Conservation (phyloP, 495 filamentous ascomycete species). For the Penicillium manginii region DNA sequence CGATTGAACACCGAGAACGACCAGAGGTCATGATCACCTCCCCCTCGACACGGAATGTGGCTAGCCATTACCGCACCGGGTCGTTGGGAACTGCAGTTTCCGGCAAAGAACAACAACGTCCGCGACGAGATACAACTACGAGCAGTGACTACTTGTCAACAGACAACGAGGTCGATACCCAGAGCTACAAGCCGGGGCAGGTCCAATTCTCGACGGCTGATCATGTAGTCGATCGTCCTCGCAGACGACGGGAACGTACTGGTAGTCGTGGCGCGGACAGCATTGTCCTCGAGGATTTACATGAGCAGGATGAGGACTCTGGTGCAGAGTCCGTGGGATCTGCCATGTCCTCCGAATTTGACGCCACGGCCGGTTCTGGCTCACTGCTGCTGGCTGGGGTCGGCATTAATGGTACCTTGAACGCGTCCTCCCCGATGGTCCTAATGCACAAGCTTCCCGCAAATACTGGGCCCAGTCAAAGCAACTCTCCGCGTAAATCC, state of each 20-base stretch:
- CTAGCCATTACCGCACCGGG: conserved; percentile 62
- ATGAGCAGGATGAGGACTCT: conserved; percentile 62
- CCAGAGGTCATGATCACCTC: conserved; percentile 61
- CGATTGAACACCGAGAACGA: conserved; percentile 51
- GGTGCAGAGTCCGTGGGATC: conserved; percentile 67
- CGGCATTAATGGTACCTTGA: conserved; percentile 44
- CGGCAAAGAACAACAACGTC: conserved; percentile 71
- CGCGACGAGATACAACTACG: conserved; percentile 82
- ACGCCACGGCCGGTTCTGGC: conserved; percentile 63
- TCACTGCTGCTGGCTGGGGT: conserved; percentile 58
- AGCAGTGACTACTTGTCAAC: conserved; percentile 86
- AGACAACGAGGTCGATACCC: conserved; percentile 80
- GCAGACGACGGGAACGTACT: conserved; percentile 62
- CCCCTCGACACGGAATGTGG: conserved; percentile 53
- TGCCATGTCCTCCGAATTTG: conserved; percentile 70
- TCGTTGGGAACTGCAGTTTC: conserved; percentile 74
- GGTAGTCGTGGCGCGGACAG: conserved; percentile 51
- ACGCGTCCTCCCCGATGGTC: conserved; percentile 49
- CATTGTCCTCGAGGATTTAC: conserved; percentile 38
- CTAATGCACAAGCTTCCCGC: conserved; percentile 50
- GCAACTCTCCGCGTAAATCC: conserved; percentile 61
- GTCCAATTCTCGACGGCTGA: conserved; percentile 55
- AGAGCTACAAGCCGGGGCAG: conserved; percentile 63
- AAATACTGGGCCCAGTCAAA: conserved; percentile 37
- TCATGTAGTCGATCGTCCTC: conserved; percentile 60